phyloP scores from a whole-genome alignment of 768 basidiomycete species.

The Boletus pseudopeckii region DNA sequence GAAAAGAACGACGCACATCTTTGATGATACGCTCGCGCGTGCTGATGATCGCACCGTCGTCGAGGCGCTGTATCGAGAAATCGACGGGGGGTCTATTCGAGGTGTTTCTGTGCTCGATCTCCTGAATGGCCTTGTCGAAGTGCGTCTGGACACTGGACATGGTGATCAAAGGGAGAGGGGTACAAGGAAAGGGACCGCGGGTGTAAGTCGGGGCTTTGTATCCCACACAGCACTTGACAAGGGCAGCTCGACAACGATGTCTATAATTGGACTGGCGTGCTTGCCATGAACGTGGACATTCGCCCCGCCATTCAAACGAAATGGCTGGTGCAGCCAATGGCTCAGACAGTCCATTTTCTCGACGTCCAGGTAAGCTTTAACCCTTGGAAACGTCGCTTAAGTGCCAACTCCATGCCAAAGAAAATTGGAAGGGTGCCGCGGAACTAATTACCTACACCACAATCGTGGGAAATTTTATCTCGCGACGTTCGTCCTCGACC shows the following conservation, averaged over 20 bases:
- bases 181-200: slow-evolving; percentile 6
- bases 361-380: neutral
- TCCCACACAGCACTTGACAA: slow-evolving; percentile 9
- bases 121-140: slow-evolving; percentile 29
- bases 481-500: neutral
- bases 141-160: slow-evolving; percentile 21
- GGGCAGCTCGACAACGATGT: neutral
- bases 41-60: slow-evolving; percentile 24
- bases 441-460: neutral
- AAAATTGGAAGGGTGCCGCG: neutral
- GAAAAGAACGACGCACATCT: slow-evolving; percentile 16
- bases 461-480: slow-evolving; percentile 13
- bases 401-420: neutral
- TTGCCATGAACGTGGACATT: neutral
- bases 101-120: slow-evolving; percentile 29
- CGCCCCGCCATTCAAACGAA: neutral
- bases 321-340: neutral
- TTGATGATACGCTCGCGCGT: slow-evolving; percentile 26
- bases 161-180: slow-evolving; percentile 9
- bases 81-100: slow-evolving; percentile 15
- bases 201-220: neutral
- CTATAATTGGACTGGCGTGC: slow-evolving; percentile 18
- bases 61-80: slow-evolving; percentile 24
- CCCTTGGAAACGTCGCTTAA: slow-evolving; percentile 6
- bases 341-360: neutral